A percentile compares a stretch with the other conserved stretches of the same genome.
These are phyloP conservation scores for Corymbia citriodora DNA, from an alignment of 441 rosid species.

Conservation along the genomic window DNA sequence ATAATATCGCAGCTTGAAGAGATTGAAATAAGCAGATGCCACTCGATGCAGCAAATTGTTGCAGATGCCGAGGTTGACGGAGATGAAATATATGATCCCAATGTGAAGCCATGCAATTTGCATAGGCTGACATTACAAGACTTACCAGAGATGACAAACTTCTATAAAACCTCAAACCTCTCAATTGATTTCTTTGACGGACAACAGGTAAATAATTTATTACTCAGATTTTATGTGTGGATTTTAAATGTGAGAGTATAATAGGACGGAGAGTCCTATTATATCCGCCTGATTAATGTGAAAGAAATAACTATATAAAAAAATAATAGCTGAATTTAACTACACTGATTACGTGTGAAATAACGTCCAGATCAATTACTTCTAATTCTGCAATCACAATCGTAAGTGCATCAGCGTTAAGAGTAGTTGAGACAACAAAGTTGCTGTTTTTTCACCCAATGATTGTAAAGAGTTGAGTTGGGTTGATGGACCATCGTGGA, in stretches of 20 bases:
- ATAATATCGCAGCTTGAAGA: background rate
- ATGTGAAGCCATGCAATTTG: background rate
- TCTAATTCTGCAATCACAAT: too few relatives aligned
- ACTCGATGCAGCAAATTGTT: background rate
- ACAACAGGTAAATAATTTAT: background rate
- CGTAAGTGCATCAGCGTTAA: too few relatives aligned
- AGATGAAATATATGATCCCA: background rate
- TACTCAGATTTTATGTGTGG: rapidly evolving
- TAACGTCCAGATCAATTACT: rapidly evolving
- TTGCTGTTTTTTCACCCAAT: too few relatives aligned
- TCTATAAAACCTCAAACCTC: rapidly evolving
- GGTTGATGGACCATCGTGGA: rapidly evolving
- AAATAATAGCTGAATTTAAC: too few relatives aligned
- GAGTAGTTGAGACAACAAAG: too few relatives aligned
- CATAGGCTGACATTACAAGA: background rate
- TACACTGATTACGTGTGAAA: too few relatives aligned
- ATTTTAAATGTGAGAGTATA: background rate
- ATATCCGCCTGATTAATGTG: too few relatives aligned
- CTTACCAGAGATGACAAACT: background rate
- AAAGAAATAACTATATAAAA: too few relatives aligned
- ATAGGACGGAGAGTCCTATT: too few relatives aligned
- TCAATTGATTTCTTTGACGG: background rate
- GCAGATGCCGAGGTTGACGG: rapidly evolving
- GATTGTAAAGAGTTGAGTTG: too few relatives aligned
- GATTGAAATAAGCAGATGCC: background rate